These are phyloP conservation scores for Cnidoscolus chayamansa DNA, from an alignment of 441 rosid species.

Conservation along the genomic window DNA sequence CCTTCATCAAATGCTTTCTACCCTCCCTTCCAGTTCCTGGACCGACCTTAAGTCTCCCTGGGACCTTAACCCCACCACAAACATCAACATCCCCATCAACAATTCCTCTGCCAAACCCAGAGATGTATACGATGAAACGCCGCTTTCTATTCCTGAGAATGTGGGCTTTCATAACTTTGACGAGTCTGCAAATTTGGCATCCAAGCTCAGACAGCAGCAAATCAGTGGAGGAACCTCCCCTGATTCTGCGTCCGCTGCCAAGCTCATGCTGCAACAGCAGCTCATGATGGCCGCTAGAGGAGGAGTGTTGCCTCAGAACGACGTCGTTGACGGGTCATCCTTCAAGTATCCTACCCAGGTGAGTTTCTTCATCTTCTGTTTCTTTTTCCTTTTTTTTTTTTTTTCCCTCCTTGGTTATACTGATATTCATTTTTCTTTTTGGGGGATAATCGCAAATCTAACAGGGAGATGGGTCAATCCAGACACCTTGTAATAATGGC, in stretches of 20 bases:
- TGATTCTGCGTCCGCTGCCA: slow-evolving; percentile 18
- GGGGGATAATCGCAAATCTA: not conserved
- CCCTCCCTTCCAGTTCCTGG: slow-evolving; percentile 54
- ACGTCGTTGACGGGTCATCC: slow-evolving; percentile 38
- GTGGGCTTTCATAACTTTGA: slow-evolving; percentile 42
- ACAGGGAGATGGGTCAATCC: slow-evolving; percentile 47
- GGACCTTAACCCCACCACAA: slow-evolving; percentile 31
- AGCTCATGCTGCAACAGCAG: slow-evolving; percentile 51
- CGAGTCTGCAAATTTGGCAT: slow-evolving; percentile 42
- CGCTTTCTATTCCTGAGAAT: slow-evolving; percentile 13
- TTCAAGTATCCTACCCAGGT: slow-evolving; percentile 25
- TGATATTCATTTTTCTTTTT: no score
- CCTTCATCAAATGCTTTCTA: slow-evolving; percentile 60
- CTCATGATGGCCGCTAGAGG: slow-evolving; percentile 41
- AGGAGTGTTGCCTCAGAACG: slow-evolving; percentile 39
- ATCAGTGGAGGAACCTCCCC: slow-evolving; percentile 31
- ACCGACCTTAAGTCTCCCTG: slow-evolving; percentile 44
- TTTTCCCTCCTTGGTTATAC: slow-evolving; percentile 20
- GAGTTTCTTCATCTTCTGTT: not conserved
- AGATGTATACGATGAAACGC: slow-evolving; percentile 45
- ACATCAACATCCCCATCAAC: slow-evolving; percentile 17
- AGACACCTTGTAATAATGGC: slow-evolving; percentile 47
- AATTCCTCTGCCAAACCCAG: slow-evolving; percentile 8
- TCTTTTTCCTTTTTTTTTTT: not conserved
- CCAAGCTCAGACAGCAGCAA: slow-evolving; percentile 65